Percentiles rank a stretch among this genome's conserved stretches.
These are phyloP conservation scores for Arthrobotrys sphaeroides DNA, from an alignment of 2,329 filamentous ascomycete species.

Conservation along the genomic window DNA sequence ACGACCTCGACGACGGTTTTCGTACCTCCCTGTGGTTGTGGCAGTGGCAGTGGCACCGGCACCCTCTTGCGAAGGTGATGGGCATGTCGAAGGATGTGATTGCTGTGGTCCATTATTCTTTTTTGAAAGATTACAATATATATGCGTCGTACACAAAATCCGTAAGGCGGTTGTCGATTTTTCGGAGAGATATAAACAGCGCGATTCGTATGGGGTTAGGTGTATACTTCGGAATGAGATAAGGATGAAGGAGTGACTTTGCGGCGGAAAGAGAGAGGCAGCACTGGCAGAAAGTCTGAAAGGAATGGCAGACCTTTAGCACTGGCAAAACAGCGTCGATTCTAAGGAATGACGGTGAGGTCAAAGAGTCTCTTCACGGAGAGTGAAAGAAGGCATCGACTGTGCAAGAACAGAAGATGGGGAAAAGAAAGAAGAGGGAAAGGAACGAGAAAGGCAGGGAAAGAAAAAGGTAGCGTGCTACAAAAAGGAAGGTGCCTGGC, in stretches of 20 bases:
- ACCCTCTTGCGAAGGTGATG: constrained; percentile 45
- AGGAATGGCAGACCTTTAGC: constrained; percentile 53
- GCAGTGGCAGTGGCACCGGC: not conserved
- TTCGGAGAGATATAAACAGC: constrained; percentile 29
- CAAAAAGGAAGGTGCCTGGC: constrained; percentile 47
- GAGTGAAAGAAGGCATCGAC: constrained; percentile 49
- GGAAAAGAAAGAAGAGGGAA: constrained; percentile 21
- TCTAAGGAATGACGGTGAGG: constrained; percentile 47
- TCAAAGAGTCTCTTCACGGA: constrained; percentile 46
- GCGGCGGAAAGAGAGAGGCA: constrained; percentile 42
- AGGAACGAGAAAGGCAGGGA: constrained; percentile 39
- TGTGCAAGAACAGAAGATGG: constrained; percentile 36
- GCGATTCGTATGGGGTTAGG: constrained; percentile 14
- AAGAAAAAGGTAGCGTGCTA: constrained; percentile 37
- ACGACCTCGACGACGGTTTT: constrained; percentile 53
- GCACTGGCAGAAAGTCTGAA: constrained; percentile 53
- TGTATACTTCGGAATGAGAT: constrained; percentile 15
- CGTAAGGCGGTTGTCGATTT: constrained; percentile 13
- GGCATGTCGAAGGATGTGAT: constrained; percentile 42
- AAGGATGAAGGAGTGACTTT: constrained; percentile 35
- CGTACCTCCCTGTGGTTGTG: constrained; percentile 45
- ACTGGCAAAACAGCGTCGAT: constrained; percentile 48
- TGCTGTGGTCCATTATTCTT: constrained; percentile 53
- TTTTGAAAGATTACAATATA: constrained; percentile 24
- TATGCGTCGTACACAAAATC: constrained; percentile 37